A percentile compares a stretch with the other conserved stretches of the same genome.
Evolutionary conservation across 1,139 yeast species (phyloP).

Genomic region (Pichia sp.): DNA sequence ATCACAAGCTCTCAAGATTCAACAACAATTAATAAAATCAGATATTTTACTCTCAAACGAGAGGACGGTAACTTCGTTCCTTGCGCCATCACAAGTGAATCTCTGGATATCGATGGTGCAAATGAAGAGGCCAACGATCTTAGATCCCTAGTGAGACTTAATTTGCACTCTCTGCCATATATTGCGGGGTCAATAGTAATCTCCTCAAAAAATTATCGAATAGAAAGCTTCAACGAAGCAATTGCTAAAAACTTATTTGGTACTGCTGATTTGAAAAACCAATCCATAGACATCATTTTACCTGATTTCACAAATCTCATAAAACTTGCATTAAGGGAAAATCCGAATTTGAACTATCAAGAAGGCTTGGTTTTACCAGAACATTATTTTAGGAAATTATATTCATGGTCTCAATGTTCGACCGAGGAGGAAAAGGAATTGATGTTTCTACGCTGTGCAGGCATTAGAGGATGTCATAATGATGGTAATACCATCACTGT

Average conservation of each 20-base stretch:
- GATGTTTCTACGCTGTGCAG: constrained; percentile 56
- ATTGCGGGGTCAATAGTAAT: constrained; percentile 82
- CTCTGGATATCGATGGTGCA: constrained; percentile 37
- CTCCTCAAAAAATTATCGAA: constrained; percentile 42
- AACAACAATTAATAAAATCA: constrained; percentile 44
- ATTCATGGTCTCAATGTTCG: constrained; percentile 30
- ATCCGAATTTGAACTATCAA: constrained; percentile 37
- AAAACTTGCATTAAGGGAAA: constrained; percentile 42
- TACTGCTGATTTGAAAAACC: constrained; percentile 47
- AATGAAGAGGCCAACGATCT: constrained; percentile 34
- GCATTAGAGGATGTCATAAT: constrained; percentile 62
- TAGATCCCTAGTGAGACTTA: constrained; percentile 40
- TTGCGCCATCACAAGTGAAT: constrained; percentile 65
- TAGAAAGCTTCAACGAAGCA: constrained; percentile 71
- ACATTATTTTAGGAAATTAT: constrained; percentile 71
- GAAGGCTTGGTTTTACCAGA: constrained; percentile 75
- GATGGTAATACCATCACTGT: constrained; percentile 64
- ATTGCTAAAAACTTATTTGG: constrained; percentile 80
- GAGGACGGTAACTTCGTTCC: constrained; percentile 45
- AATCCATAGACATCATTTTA: constrained; percentile 52
- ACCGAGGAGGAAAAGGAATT: constrained; percentile 35
- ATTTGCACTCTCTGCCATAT: constrained; percentile 74
- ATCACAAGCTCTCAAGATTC: constrained; percentile 37
- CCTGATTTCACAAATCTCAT: constrained; percentile 63
- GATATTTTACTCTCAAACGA: constrained; percentile 60